Evolutionary conservation across 2,329 filamentous ascomycete genomes (phyloP).

Genomic region (Talaromyces atroroseus): DNA sequence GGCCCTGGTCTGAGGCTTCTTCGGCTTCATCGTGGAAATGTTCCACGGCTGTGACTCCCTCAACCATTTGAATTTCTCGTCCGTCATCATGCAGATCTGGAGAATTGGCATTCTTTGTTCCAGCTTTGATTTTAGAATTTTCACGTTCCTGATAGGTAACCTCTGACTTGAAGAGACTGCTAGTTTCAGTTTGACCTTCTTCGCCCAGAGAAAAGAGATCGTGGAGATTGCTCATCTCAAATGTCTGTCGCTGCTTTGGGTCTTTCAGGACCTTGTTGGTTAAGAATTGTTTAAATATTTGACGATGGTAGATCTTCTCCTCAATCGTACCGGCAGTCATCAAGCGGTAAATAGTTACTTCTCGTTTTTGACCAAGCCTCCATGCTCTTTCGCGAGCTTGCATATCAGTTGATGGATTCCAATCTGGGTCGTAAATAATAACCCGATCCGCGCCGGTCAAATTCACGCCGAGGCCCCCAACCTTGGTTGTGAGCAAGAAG

Average conservation of each 20-base stretch:
- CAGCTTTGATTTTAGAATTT: constrained; percentile 16
- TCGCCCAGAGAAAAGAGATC: constrained; percentile 80
- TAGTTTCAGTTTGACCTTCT: constrained; percentile 71
- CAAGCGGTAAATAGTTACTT: constrained; percentile 94
- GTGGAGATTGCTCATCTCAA: constrained; percentile 83
- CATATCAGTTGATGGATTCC: constrained; percentile 95
- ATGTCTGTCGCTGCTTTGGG: constrained; percentile 85
- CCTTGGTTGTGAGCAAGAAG: constrained; percentile 91
- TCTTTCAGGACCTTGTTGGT: constrained; percentile 95
- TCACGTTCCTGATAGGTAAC: constrained; percentile 54
- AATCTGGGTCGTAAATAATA: constrained; percentile 97
- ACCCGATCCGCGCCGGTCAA: constrained; percentile 91
- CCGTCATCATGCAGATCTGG: constrained; percentile 22
- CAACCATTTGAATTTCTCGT: constrained; percentile 49
- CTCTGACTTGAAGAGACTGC: constrained; percentile 78
- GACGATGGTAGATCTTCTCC: constrained; percentile 97
- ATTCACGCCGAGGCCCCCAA: constrained; percentile 89
- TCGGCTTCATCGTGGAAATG: constrained; percentile 51
- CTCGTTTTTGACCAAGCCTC: constrained; percentile 89
- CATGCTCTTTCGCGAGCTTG: constrained; percentile 94
- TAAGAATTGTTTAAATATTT: constrained; percentile 97
- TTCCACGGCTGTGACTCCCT: constrained; percentile 60
- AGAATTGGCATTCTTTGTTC: neutral
- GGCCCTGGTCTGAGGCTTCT: constrained; percentile 4
- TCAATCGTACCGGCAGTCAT: constrained; percentile 98